Evolutionary conservation across 768 basidiomycete genomes (phyloP).

Genomic region (Fomitopsis pulvina): DNA sequence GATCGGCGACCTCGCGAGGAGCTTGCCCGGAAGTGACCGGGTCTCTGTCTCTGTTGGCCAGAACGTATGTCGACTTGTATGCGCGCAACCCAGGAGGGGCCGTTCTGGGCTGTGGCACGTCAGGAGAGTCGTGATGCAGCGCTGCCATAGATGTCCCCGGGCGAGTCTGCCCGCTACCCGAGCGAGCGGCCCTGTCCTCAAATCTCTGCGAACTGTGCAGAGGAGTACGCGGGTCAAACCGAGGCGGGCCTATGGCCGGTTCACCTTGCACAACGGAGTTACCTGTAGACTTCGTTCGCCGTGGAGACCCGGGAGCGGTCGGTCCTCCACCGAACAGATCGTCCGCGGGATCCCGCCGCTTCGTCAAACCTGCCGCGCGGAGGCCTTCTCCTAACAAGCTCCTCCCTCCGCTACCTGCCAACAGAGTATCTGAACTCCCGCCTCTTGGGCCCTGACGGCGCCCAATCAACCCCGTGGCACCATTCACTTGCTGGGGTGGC

Average conservation of each 20-base stretch:
- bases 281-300: constrained; percentile 20
- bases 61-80: constrained; percentile 35
- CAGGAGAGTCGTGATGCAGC: constrained; percentile 18
- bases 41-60: constrained; percentile 15
- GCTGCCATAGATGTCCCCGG: constrained; percentile 32
- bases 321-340: constrained; percentile 27
- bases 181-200: background rate
- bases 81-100: constrained; percentile 32
- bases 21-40: constrained; percentile 7
- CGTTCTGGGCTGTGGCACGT: constrained; percentile 28
- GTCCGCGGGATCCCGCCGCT: constrained; percentile 24
- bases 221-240: constrained; percentile 10
- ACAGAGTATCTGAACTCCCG: constrained; percentile 66
- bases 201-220: constrained; percentile 3
- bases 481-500: constrained; percentile 13
- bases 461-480: constrained; percentile 24
- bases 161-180: constrained; percentile 8
- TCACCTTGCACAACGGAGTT: constrained; percentile 11
- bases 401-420: constrained; percentile 35
- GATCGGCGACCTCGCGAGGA: constrained; percentile 9
- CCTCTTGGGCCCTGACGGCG: constrained; percentile 50
- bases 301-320: constrained; percentile 4
- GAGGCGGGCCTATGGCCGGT: constrained; percentile 9
- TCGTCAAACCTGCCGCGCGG: constrained; percentile 62
- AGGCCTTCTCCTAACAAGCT: constrained; percentile 63